Conservation (phyloP, 2,329 filamentous ascomycete species). For the Fonsecaea pedrosoi region DNA sequence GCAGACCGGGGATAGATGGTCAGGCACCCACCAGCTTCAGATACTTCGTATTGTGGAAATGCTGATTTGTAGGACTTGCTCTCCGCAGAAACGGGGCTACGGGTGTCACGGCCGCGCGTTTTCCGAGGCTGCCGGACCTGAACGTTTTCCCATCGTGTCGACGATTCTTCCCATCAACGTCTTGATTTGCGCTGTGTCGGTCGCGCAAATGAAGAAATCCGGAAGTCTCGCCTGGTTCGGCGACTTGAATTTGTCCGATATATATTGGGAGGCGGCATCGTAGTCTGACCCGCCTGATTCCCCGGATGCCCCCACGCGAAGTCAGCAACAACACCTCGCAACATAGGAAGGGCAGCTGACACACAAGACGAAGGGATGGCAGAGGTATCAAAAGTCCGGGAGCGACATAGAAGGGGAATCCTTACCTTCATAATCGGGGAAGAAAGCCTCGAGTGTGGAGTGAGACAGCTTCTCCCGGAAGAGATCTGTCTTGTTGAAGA, state of each 20-base stretch:
- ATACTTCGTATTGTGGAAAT: background rate
- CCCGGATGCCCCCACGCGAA: slow-evolving; percentile 32
- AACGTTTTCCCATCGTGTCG: background rate
- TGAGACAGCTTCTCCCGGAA: slow-evolving; percentile 77
- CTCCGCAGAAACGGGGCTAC: too few relatives aligned
- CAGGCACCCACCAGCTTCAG: background rate
- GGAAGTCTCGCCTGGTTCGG: slow-evolving; percentile 98
- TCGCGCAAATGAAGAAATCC: slow-evolving; percentile 99
- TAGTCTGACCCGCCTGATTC: slow-evolving; percentile 84
- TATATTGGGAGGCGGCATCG: slow-evolving; percentile 94
- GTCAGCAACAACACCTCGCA: slow-evolving; percentile 10
- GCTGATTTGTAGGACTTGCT: background rate
- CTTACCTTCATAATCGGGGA: slow-evolving; percentile 75
- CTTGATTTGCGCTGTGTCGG: slow-evolving; percentile 96
- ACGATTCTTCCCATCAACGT: slow-evolving; percentile 83
- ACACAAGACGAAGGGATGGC: background rate
- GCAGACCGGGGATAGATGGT: background rate
- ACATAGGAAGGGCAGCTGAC: background rate
- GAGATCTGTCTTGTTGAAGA: slow-evolving; percentile 76
- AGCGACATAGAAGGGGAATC: slow-evolving; percentile 1
- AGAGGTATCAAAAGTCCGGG: background rate
- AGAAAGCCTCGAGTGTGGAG: slow-evolving; percentile 77
- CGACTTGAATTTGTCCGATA: slow-evolving; percentile 96
- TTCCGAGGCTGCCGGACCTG: background rate
- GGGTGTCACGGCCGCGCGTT: background rate